phyloP scores from a whole-genome alignment of 805 yeast genomes.

The Saccharomycopsis schoenii region DNA sequence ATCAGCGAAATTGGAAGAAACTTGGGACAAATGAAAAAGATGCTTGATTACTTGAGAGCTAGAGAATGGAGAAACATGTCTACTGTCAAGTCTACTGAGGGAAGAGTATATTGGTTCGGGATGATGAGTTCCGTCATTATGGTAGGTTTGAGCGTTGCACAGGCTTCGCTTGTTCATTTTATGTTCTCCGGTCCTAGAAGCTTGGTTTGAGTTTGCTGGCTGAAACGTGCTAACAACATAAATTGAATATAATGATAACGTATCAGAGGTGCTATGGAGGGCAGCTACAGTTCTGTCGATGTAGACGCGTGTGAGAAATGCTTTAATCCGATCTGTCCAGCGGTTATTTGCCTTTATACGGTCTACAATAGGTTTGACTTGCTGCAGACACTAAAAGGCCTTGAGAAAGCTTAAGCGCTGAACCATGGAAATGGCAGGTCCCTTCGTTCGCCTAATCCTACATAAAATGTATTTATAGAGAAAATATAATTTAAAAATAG shows the following conservation, averaged over 20 bases:
- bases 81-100: conserved; percentile 72
- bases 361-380: too few species aligned
- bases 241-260: not conserved
- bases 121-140: conserved; percentile 59
- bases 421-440: not conserved
- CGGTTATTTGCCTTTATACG: too few species aligned
- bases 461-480: conserved; percentile 2
- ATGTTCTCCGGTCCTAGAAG: conserved; percentile 39
- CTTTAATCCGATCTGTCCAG: too few species aligned
- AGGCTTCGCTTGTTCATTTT: conserved; percentile 73
- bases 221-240: too few species aligned
- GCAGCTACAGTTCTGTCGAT: too few species aligned
- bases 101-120: conserved; percentile 70
- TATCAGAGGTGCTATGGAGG: not conserved
- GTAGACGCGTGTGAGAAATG: too few species aligned
- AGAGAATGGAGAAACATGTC: conserved; percentile 96
- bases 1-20: conserved; percentile 50
- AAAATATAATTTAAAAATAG: not conserved
- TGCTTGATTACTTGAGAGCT: conserved; percentile 82
- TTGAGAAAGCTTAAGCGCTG: too few species aligned
- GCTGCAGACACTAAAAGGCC: too few species aligned
- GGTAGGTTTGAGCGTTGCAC: conserved; percentile 68
- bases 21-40: conserved; percentile 45
- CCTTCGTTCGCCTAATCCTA: not conserved
- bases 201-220: conserved; percentile 19